Base-by-base conservation (phyloP, 371 early-diverging fungal genomes). In the Syncephalastrum monosporum region DNA sequence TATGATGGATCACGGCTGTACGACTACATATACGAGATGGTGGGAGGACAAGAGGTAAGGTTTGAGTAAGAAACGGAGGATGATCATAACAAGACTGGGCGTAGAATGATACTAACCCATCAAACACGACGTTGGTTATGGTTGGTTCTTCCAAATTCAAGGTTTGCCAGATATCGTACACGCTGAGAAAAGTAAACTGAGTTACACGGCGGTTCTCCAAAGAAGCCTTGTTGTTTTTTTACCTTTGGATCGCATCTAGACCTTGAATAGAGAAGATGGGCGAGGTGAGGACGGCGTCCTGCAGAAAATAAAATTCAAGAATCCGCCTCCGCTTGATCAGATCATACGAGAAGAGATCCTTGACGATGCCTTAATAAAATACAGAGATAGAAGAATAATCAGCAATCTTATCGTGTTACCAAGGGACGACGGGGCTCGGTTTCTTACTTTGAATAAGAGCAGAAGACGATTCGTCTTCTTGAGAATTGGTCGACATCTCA, bases 1-100 rank as follows among this genome's bases (percentile, higher is more conserved):
- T 70, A 14, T 80, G 65, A 44, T 80, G 82, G 43, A 85, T 66
- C 16, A 85, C 72, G 15, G 83, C 83, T 10, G 80, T 83, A 48
- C 79, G 75, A 27, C 81, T 83, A 60, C 58, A 10, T 33, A 33
- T n/a, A 52, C 12, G 17, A 33, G 65, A 53, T 10, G 15, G 53
- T 44, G 3, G 19, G 47, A 44, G n/a, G 25, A 33, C 51, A 24
- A 33, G 51, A 29, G 51, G 25, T 38, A 38, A 27, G 19, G 19
- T 29, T 51, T 17, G 38, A 33, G 38, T 25, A 25, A 51, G 14
- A 12, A 50, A 50, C 8, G 6, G 27, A 25, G n/a, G n/a, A 33
- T 5, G 27, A 8, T n/a, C n/a, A 17, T 6, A 15, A 25, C 19
- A 10, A 33, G 38, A 10, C 38, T 10, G 38, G 12, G 38, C 7